Percentiles rank a stretch among this genome's conserved stretches.
phyloP scores from a whole-genome alignment of 805 yeast species.

The Pichia insulana region DNA sequence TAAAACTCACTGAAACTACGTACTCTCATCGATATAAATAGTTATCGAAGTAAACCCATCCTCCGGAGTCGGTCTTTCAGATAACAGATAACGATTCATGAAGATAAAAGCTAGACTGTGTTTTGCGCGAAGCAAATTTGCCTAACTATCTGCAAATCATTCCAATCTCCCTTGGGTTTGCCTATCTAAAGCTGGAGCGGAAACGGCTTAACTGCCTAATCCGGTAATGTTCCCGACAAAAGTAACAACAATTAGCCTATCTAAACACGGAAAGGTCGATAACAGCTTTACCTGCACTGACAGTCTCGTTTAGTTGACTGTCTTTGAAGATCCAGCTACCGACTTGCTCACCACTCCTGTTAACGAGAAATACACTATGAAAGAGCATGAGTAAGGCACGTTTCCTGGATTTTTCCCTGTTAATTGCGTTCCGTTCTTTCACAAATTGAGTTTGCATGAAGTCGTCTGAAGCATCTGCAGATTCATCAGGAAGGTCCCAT shows the following conservation, averaged over 20 bases:
- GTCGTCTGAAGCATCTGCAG: constrained; percentile 51
- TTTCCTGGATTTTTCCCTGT: constrained; percentile 23
- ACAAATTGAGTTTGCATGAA: constrained; percentile 52
- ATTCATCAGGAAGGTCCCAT: constrained; percentile 31
- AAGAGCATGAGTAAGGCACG: constrained; percentile 37
- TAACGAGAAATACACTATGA: constrained; percentile 30
- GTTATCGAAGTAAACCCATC: not conserved
- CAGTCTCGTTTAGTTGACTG: constrained; percentile 30
- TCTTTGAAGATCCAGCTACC: constrained; percentile 40
- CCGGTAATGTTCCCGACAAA: not conserved
- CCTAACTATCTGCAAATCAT: no score
- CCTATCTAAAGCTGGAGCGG: no score
- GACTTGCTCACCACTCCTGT: constrained; percentile 23
- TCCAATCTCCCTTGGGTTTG: no score
- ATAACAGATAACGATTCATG: no score
- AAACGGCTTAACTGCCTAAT: no score
- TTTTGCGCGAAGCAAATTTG: no score
- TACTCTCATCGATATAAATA: no score
- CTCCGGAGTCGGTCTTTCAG: no score
- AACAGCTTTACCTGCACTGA: constrained; percentile 13
- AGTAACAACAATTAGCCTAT: no score
- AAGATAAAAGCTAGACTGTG: no score
- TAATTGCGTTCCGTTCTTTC: constrained; percentile 26
- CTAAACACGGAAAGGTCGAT: constrained; percentile 7
- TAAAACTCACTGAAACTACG: no score